A percentile compares a stretch with the other conserved stretches of the same genome.
These are phyloP conservation scores for Agrocybe pediades DNA, from an alignment of 768 basidiomycete species.

Conservation along the genomic window DNA sequence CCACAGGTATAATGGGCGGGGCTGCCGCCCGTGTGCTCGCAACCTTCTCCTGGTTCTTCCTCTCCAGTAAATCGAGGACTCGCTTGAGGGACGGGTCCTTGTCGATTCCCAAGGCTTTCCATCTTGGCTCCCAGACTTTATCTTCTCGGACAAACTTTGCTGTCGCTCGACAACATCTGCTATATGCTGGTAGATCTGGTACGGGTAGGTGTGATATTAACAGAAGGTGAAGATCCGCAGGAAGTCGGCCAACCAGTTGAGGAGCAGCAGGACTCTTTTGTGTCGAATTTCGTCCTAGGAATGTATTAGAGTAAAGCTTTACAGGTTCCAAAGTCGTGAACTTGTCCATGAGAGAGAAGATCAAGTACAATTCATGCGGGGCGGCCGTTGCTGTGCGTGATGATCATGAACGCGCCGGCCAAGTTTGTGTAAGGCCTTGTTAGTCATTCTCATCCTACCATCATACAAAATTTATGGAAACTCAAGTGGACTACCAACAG, in stretches of 20 bases:
- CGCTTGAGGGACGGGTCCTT: slow-evolving; percentile 39
- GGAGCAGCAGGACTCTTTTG: slow-evolving; percentile 2
- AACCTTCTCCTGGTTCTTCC: slow-evolving; percentile 38
- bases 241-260: slow-evolving; percentile 72
- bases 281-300: slow-evolving; percentile 24
- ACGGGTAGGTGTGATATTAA: slow-evolving; percentile 76
- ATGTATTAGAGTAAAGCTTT: slow-evolving; percentile 43
- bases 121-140: slow-evolving; percentile 74
- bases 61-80: slow-evolving; percentile 65
- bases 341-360: slow-evolving; percentile 87
- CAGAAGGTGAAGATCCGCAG: slow-evolving; percentile 73
- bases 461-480: too few relatives aligned
- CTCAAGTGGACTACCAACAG: too few relatives aligned
- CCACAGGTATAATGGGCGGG: slow-evolving; percentile 65
- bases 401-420: neutral
- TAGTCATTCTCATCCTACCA: too few relatives aligned
- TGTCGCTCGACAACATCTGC: slow-evolving; percentile 64
- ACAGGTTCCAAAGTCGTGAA: slow-evolving; percentile 85
- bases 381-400: slow-evolving; percentile 1
- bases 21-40: slow-evolving; percentile 41
- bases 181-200: slow-evolving; percentile 79
- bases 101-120: slow-evolving; percentile 58
- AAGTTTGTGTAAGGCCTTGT: too few relatives aligned
- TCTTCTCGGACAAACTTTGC: slow-evolving; percentile 70
- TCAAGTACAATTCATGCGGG: too few relatives aligned